Percentiles rank a stretch among this genome's conserved stretches.
phyloP scores from a whole-genome alignment of 2,329 filamentous ascomycete species.

The Botrytis paeoniae region DNA sequence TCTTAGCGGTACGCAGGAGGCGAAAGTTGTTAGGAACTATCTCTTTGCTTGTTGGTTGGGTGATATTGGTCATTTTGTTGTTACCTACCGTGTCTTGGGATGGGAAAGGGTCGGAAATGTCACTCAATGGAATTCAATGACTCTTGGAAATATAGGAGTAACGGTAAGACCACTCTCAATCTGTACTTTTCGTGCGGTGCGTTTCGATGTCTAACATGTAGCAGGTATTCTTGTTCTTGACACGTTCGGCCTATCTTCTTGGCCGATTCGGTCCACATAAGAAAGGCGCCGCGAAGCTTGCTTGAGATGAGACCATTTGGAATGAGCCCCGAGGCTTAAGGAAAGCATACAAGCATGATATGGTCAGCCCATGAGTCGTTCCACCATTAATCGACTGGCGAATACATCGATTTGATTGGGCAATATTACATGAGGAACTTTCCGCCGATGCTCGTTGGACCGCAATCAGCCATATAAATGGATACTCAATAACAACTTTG shows the following conservation, averaged over 20 bases:
- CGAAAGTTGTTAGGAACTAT: conserved; percentile 64
- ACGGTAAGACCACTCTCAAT: conserved; percentile 46
- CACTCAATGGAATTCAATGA: conserved; percentile 62
- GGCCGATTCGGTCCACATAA: conserved; percentile 56
- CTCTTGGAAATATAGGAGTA: conserved; percentile 69
- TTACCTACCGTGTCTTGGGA: conserved; percentile 59
- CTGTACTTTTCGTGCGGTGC: too few relatives aligned
- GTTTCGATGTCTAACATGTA: conserved; percentile 2
- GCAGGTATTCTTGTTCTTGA: conserved; percentile 53
- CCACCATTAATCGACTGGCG: neutral
- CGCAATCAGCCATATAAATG: neutral
- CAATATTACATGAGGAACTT: neutral
- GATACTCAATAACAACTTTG: neutral
- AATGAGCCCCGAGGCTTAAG: neutral
- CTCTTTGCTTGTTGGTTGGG: conserved; percentile 61
- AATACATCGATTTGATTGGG: neutral
- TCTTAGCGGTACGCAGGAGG: conserved; percentile 61
- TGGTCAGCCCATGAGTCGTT: neutral
- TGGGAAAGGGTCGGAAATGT: conserved; percentile 52
- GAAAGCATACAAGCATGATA: neutral
- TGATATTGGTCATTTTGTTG: conserved; percentile 65
- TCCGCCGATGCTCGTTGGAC: neutral
- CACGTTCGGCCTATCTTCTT: conserved; percentile 55
- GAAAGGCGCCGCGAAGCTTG: neutral
- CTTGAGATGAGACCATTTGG: neutral